Evolutionary conservation across 345 rosid genomes (phyloP).

Genomic region (Rhodamnia argentea): DNA sequence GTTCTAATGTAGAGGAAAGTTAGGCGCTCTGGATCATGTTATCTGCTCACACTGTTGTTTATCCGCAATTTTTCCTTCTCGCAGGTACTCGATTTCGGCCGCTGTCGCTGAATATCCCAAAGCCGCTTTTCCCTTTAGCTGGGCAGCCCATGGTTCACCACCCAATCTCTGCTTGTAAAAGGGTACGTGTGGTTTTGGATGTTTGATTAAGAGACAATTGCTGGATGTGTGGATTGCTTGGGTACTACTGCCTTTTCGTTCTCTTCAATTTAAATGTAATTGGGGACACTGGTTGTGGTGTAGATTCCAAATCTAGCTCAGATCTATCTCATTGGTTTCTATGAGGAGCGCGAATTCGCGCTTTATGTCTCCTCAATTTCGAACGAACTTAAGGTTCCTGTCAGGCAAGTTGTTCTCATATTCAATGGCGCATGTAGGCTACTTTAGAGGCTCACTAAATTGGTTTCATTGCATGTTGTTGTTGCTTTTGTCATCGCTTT

Average conservation of each 20-base stretch:
- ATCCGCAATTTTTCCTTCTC: not conserved
- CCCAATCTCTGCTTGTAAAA: conserved; percentile 95
- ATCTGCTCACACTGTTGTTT: not conserved
- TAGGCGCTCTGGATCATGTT: not conserved
- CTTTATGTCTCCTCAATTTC: conserved; percentile 80
- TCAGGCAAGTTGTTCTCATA: conserved; percentile 32
- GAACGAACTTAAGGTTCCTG: conserved; percentile 79
- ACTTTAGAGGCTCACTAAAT: not conserved
- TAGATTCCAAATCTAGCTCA: conserved; percentile 81
- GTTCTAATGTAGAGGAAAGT: not conserved
- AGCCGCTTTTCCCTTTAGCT: conserved; percentile 86
- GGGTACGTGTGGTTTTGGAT: conserved; percentile 29
- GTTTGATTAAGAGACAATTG: not conserved
- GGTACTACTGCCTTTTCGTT: not conserved
- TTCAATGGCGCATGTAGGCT: not conserved
- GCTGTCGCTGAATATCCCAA: conserved; percentile 76
- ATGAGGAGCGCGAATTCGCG: conserved; percentile 86
- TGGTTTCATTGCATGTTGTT: not conserved
- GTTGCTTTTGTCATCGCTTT: not conserved
- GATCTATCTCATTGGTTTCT: conserved; percentile 77
- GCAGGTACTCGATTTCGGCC: conserved; percentile 90
- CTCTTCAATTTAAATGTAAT: not conserved
- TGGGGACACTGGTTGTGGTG: conserved; percentile 1
- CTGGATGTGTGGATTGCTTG: not conserved
- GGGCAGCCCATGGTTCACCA: conserved; percentile 98